A percentile compares a stretch with the other conserved stretches of the same genome.
Conservation (phyloP, 768 basidiomycete species). For the Harrya chromipes region DNA sequence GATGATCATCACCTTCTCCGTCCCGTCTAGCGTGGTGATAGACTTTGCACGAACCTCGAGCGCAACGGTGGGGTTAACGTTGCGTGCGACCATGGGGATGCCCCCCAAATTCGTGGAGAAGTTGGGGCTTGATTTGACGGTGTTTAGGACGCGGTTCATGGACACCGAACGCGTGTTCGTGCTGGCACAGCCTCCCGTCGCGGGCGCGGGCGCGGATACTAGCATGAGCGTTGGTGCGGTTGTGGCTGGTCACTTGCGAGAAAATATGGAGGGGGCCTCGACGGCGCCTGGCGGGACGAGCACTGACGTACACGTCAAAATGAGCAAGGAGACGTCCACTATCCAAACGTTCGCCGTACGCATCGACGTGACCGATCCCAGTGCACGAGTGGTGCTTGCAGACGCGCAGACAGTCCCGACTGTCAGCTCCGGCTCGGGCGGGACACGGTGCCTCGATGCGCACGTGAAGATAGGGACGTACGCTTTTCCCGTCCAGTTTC, state of each 20-base stretch:
- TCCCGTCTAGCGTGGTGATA: constrained; percentile 9
- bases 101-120: constrained; percentile 6
- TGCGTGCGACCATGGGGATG: constrained; percentile 10
- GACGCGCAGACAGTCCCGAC: constrained; percentile 5
- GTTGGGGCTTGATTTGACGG: constrained; percentile 13
- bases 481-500: constrained; percentile 33
- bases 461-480: constrained; percentile 15
- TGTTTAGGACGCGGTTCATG: constrained; percentile 15
- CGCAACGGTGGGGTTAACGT: constrained; percentile 14
- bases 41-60: constrained; percentile 3
- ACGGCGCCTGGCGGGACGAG: not conserved
- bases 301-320: constrained; percentile 9
- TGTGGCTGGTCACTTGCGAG: constrained; percentile 4
- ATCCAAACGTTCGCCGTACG: constrained; percentile 13
- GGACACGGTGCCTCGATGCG: not conserved
- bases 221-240: not conserved
- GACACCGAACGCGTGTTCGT: constrained; percentile 18
- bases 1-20: constrained; percentile 22
- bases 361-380: constrained; percentile 20
- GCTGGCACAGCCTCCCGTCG: constrained; percentile 14
- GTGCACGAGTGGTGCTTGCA: constrained; percentile 11
- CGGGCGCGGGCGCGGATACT: not conserved
- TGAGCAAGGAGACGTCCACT: constrained; percentile 6
- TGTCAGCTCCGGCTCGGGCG: not conserved
- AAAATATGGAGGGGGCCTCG: not conserved